phyloP scores from a whole-genome alignment of 208 protist genomes.

The Leishmania arabica region DNA sequence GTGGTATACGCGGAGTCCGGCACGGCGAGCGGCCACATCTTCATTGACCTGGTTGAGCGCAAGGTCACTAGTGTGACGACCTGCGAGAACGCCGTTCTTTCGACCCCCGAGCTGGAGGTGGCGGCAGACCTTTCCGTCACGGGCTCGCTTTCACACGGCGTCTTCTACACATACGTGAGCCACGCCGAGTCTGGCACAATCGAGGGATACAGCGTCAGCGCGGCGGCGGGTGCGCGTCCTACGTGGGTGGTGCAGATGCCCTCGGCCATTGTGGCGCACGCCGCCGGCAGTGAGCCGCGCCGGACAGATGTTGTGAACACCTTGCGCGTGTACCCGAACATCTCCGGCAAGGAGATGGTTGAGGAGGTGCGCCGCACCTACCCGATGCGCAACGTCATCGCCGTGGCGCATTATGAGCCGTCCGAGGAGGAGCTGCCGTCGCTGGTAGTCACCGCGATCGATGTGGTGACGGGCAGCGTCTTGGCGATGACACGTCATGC shows the following conservation, averaged over 20 bases:
- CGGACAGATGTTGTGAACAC: slow-evolving; percentile 68
- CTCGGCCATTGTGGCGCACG: slow-evolving; percentile 68
- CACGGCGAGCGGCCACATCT: slow-evolving; percentile 20
- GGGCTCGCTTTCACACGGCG: slow-evolving; percentile 24
- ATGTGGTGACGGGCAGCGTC: slow-evolving; percentile 83
- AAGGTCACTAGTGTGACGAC: slow-evolving; percentile 7
- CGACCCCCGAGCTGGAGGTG: slow-evolving; percentile 37
- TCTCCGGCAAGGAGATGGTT: slow-evolving; percentile 44
- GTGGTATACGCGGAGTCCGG: slow-evolving; percentile 21
- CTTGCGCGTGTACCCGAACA: slow-evolving; percentile 80
- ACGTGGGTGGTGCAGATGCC: slow-evolving; percentile 69
- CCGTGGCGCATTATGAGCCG: slow-evolving; percentile 78
- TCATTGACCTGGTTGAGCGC: slow-evolving; percentile 23
- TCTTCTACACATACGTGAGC: slow-evolving; percentile 48
- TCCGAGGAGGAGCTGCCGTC: slow-evolving; percentile 58
- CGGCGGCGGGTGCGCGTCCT: slow-evolving; percentile 29
- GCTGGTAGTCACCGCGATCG: slow-evolving; percentile 75
- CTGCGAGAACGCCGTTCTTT: slow-evolving; percentile 18
- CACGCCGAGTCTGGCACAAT: slow-evolving; percentile 42
- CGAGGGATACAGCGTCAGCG: slow-evolving; percentile 54
- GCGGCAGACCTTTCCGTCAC: slow-evolving; percentile 40
- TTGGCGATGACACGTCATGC: slow-evolving; percentile 73
- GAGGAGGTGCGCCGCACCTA: slow-evolving; percentile 88
- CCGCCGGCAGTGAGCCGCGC: slow-evolving; percentile 54
- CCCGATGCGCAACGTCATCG: slow-evolving; percentile 81